These are phyloP conservation scores for Fusarium sulawesiense DNA, from an alignment of 2,329 filamentous ascomycete species.

Conservation along the genomic window DNA sequence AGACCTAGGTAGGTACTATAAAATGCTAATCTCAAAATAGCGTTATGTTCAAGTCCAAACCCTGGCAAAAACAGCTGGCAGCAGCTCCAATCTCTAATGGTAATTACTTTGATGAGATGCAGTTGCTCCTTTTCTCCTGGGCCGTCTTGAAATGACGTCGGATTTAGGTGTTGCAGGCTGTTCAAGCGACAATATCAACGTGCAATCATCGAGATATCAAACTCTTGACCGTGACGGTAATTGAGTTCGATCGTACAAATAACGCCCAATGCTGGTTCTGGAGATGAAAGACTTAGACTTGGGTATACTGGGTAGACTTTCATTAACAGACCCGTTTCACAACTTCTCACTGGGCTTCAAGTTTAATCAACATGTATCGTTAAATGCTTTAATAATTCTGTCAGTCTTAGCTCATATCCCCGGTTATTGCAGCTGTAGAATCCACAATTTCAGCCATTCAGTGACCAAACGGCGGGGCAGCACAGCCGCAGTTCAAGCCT, in stretches of 20 bases:
- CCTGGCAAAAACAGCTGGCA: background rate
- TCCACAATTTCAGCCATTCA: constrained; percentile 20
- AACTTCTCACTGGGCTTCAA: background rate
- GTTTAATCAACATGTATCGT: background rate
- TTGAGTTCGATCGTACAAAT: background rate
- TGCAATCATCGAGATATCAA: background rate
- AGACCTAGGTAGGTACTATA: background rate
- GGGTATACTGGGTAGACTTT: background rate
- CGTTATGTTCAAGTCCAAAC: background rate
- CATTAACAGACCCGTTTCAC: background rate
- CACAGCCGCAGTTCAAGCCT: constrained; percentile 45
- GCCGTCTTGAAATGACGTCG: constrained; percentile 1
- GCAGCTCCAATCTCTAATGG: background rate
- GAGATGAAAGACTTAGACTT: background rate
- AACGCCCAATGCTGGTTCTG: background rate
- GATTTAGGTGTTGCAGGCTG: background rate
- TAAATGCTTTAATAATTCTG: background rate
- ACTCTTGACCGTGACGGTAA: background rate
- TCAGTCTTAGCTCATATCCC: background rate
- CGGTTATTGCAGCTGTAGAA: constrained; percentile 24
- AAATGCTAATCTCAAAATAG: background rate
- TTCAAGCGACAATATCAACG: background rate
- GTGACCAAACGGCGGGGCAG: constrained; percentile 38
- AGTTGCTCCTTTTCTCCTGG: background rate
- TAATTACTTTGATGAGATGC: background rate